Conservation (phyloP, 352 stramenopile species). For the Elongisporangium senticosum region DNA sequence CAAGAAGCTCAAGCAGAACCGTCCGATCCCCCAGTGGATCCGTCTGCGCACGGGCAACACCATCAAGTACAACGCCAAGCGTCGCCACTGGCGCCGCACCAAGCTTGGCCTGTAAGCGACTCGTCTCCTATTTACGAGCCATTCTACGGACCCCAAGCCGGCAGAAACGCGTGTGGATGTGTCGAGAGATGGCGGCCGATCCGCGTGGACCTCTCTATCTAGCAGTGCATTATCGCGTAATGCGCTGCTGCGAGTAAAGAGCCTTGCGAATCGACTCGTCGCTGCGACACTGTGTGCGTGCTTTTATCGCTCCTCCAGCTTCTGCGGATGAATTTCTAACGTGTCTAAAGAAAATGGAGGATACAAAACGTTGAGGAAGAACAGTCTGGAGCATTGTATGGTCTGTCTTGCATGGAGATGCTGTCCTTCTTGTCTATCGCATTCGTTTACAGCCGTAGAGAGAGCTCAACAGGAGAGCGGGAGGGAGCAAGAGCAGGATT, state of each 20-base stretch:
- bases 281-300: not conserved
- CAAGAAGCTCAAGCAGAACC: conserved; percentile 99
- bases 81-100: conserved; percentile 99
- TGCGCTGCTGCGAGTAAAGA: too few relatives aligned
- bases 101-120: conserved; percentile 98
- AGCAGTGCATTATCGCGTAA: too few relatives aligned
- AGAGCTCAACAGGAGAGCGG: too few relatives aligned
- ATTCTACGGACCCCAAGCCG: not conserved
- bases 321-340: too few relatives aligned
- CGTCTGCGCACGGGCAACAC: conserved; percentile 99
- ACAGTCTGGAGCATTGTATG: too few relatives aligned
- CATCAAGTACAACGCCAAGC: conserved; percentile 99
- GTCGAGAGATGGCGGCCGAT: not conserved
- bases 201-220: not conserved
- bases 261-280: too few relatives aligned
- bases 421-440: too few relatives aligned
- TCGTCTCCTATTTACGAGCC: conserved; percentile 1
- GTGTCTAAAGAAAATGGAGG: too few relatives aligned
- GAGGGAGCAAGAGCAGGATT: not conserved
- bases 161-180: not conserved
- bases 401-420: too few relatives aligned
- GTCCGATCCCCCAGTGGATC: conserved; percentile 99
- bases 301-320: too few relatives aligned
- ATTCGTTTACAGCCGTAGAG: too few relatives aligned
- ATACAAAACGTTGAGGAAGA: too few relatives aligned